A percentile compares a stretch with the other conserved stretches of the same genome.
These are phyloP conservation scores for Gossypium anomalum DNA, from an alignment of 345 rosid species.

Conservation along the genomic window DNA sequence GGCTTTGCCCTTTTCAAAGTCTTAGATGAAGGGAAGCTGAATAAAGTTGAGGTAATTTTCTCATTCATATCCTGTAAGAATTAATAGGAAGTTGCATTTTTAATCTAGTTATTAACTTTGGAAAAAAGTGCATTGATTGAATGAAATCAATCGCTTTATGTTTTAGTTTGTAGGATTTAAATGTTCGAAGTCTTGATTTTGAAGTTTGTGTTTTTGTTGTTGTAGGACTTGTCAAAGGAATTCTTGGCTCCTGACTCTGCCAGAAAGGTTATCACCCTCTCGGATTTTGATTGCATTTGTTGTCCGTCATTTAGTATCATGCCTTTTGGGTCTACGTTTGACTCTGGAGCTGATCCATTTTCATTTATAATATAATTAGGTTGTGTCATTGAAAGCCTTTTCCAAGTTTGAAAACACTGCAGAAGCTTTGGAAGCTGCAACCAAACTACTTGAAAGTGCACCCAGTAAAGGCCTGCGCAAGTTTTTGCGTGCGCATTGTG, in stretches of 20 bases:
- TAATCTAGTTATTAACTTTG: neutral
- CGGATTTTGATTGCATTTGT: neutral
- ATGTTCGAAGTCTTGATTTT: no score
- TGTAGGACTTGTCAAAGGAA: slow-evolving; percentile 61
- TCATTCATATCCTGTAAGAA: neutral
- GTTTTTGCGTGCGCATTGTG: slow-evolving; percentile 64
- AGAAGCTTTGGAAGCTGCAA: slow-evolving; percentile 74
- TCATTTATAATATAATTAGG: slow-evolving; percentile 23
- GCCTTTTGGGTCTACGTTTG: neutral
- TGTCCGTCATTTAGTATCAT: neutral
- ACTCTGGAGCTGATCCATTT: slow-evolving; percentile 10
- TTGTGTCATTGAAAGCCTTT: slow-evolving; percentile 80
- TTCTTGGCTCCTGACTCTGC: slow-evolving; percentile 54
- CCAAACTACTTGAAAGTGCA: slow-evolving; percentile 62
- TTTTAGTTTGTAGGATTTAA: neutral
- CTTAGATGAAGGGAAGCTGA: slow-evolving; percentile 70
- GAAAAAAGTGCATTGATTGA: neutral
- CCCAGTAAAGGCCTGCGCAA: slow-evolving; percentile 76
- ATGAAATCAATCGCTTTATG: neutral
- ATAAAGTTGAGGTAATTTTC: slow-evolving; percentile 60
- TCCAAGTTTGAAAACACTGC: slow-evolving; percentile 83
- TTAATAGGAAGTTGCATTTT: neutral
- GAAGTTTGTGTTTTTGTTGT: neutral
- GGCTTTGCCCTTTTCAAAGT: slow-evolving; percentile 78
- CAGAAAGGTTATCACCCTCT: slow-evolving; percentile 38